Evolutionary conservation across 2,329 filamentous ascomycete genomes (phyloP).

Genomic region (Paecilomyces fulvus): DNA sequence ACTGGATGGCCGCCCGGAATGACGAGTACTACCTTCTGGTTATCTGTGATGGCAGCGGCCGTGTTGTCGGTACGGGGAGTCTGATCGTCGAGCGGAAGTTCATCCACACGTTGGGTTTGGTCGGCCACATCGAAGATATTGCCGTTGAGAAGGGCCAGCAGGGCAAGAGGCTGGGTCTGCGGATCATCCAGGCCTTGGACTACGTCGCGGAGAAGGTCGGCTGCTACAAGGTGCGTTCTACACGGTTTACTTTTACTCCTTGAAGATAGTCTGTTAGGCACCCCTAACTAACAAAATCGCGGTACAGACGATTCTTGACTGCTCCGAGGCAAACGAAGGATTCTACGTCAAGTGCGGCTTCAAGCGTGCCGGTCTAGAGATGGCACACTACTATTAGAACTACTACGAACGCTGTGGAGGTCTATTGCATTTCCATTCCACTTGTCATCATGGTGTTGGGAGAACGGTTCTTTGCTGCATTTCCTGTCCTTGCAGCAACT

Average conservation of each 20-base stretch:
- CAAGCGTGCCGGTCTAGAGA: slow-evolving; percentile 82
- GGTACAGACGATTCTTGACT: slow-evolving; percentile 78
- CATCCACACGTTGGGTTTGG: slow-evolving; percentile 43
- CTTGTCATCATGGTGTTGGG: not conserved
- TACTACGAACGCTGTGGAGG: slow-evolving; percentile 3
- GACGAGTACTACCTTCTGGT: slow-evolving; percentile 81
- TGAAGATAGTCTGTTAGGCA: not conserved
- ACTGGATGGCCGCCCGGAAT: slow-evolving; percentile 66
- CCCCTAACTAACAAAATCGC: slow-evolving; percentile 1
- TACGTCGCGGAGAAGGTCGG: slow-evolving; percentile 78
- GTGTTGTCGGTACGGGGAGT: slow-evolving; percentile 82
- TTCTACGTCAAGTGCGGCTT: slow-evolving; percentile 99
- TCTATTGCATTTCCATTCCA: not conserved
- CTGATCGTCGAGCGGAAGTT: slow-evolving; percentile 85
- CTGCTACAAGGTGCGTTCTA: slow-evolving; percentile 67
- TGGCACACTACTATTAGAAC: slow-evolving; percentile 78
- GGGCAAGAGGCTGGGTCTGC: slow-evolving; percentile 88
- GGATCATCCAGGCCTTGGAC: slow-evolving; percentile 90
- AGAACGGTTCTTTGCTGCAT: not conserved
- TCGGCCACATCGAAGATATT: slow-evolving; percentile 97
- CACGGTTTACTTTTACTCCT: slow-evolving; percentile 1
- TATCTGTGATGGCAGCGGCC: slow-evolving; percentile 61
- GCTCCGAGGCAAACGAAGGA: slow-evolving; percentile 89
- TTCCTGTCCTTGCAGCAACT: not conserved
- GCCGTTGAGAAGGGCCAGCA: slow-evolving; percentile 92